A percentile compares a stretch with the other conserved stretches of the same genome.
phyloP scores from a whole-genome alignment of 1,284 basidiomycete genomes.

The Chalciporus sp. region DNA sequence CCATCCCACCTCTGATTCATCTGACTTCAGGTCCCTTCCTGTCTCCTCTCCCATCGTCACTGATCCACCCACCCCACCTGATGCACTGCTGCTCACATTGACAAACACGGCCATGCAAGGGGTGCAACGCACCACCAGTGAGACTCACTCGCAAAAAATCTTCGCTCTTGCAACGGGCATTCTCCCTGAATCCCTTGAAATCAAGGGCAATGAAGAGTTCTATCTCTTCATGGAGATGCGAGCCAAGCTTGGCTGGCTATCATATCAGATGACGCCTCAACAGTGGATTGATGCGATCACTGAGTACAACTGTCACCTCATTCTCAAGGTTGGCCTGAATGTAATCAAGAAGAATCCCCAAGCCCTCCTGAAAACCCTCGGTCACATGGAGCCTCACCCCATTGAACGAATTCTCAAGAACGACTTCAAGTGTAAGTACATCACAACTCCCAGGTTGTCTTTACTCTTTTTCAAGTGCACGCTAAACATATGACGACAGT shows the following conservation, averaged over 20 bases:
- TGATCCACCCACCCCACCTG: too few relatives aligned
- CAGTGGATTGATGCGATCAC: slow-evolving; percentile 12
- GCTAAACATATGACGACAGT: neutral
- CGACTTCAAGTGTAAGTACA: neutral
- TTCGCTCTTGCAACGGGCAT: neutral
- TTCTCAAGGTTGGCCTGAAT: neutral
- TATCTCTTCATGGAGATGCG: slow-evolving; percentile 18
- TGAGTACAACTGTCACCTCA: neutral
- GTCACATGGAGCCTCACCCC: neutral
- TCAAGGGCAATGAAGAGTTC: slow-evolving; percentile 5
- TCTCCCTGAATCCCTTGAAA: neutral
- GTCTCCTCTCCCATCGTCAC: too few relatives aligned
- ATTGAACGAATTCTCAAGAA: neutral
- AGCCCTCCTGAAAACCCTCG: neutral
- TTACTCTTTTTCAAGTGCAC: neutral
- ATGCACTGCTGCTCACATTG: too few relatives aligned
- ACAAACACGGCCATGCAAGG: too few relatives aligned
- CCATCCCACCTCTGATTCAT: too few relatives aligned
- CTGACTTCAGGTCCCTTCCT: too few relatives aligned
- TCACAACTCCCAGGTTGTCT: neutral
- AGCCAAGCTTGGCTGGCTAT: slow-evolving; percentile 7
- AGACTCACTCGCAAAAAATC: neutral
- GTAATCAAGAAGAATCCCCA: neutral
- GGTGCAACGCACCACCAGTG: neutral
- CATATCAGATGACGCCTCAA: slow-evolving; percentile 11